A percentile compares a stretch with the other conserved stretches of the same genome.
Conservation (phyloP, 2,329 filamentous ascomycete genomes). For the Hymenoscyphus scutula region DNA sequence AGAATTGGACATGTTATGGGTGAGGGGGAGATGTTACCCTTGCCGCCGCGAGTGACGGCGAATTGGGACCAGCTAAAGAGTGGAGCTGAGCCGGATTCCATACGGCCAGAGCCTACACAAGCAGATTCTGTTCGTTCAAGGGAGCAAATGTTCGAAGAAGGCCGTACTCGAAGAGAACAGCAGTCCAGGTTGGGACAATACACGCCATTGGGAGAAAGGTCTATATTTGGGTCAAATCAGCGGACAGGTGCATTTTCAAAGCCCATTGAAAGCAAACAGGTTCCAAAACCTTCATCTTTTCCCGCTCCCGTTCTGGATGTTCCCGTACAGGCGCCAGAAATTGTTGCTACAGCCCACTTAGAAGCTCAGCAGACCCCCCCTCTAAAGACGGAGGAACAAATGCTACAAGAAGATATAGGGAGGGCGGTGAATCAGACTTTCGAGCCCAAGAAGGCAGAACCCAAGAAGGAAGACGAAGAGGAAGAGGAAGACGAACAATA, state of each 20-base stretch:
- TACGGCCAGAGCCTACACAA: background rate
- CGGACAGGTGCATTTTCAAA: background rate
- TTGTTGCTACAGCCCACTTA: background rate
- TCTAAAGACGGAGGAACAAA: background rate
- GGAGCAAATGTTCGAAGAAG: slow-evolving; percentile 21
- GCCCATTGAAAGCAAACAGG: background rate
- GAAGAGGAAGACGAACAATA: slow-evolving; percentile 8
- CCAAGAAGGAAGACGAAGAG: background rate
- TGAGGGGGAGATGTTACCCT: background rate
- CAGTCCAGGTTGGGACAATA: slow-evolving; percentile 27
- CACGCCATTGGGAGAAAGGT: slow-evolving; percentile 23
- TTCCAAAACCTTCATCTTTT: background rate
- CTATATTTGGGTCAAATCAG: background rate
- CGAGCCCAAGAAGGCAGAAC: slow-evolving; percentile 1
- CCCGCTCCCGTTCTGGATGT: background rate
- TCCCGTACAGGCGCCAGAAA: background rate
- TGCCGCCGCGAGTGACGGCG: slow-evolving; percentile 19
- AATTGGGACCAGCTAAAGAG: background rate
- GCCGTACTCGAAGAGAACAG: slow-evolving; percentile 30
- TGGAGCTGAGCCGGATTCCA: background rate
- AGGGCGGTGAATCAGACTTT: background rate
- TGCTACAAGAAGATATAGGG: background rate
- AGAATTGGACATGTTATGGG: slow-evolving; percentile 14
- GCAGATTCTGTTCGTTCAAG: background rate
- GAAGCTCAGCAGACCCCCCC: background rate